Base-by-base conservation (phyloP, 225 moss, liverwort and hornwort species). In the Marchantia polymorpha region DNA sequence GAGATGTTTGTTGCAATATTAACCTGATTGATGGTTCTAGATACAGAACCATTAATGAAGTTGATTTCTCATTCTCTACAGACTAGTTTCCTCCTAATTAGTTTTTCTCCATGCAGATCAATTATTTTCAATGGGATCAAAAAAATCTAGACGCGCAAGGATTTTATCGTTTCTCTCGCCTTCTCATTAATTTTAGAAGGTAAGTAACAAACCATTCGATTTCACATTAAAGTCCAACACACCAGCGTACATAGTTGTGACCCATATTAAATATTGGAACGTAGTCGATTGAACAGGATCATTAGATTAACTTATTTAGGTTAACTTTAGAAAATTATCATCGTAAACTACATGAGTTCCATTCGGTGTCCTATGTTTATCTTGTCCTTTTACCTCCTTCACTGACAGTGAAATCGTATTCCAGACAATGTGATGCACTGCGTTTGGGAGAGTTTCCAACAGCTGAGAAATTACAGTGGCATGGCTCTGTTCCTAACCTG, bases 81-180 rank as follows among this genome's bases (percentile, higher is more conserved):
- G 27, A 54, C 26, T 19, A 56, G 13, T 19, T 29, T 73, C 52
- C 29, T 10, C 0, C 10, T 73, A 73, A 73, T 7, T 51, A 47
- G 15, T 29, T 12, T 73, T 73, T 23, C 8, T 29, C 9, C 49
- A 4, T 82, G 79, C 91, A 94, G 94, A 91, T 91, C 12, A 94
- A 94, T 75, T 94, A 89, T 79, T 94, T 94, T 76, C 90, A 87
- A 59, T 94, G 94, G 94, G 91, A 92, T 77, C 85, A 89, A 74
- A 91, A 82, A 81, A 82, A 83, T 73, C 81, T 86, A 50, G 92
- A 92, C 83, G 83, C 87, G 69, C 78, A 80, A 8, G 94, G 91
- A 64, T 91, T 95, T 80, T 89, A 95, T 80, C 89, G 94, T 79
- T 95, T 95, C 82, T 88, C 86, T 66, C 89, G 87, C 56, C 91